Percentiles rank a stretch among this genome's conserved stretches.
Conservation (phyloP, 106 monocot species). For the Dendrobium catenatum region DNA sequence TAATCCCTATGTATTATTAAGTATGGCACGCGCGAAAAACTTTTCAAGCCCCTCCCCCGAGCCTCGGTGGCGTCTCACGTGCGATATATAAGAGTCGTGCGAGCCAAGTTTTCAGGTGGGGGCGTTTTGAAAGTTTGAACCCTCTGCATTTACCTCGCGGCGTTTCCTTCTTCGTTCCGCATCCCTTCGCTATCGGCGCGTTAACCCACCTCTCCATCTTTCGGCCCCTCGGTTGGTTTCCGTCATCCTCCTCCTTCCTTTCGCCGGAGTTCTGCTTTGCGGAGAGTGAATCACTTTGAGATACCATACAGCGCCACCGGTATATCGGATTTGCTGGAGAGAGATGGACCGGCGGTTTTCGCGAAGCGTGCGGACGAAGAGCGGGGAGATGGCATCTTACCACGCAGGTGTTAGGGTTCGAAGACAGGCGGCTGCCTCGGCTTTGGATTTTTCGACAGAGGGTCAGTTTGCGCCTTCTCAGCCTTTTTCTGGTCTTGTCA, state of each 20-base stretch:
- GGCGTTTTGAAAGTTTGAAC: conserved; percentile 11
- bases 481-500: neutral
- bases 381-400: neutral
- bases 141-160: neutral
- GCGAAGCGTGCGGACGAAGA: neutral
- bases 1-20: neutral
- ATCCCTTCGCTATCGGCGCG: neutral
- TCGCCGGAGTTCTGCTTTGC: neutral
- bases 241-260: neutral
- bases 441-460: neutral
- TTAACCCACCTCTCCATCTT: neutral
- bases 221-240: neutral
- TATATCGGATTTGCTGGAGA: neutral
- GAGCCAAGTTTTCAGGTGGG: neutral
- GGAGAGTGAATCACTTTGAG: neutral
- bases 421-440: neutral
- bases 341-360: neutral
- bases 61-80: neutral
- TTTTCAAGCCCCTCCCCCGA: too few relatives aligned
- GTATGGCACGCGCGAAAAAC: too few relatives aligned
- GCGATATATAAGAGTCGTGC: neutral
- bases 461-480: neutral
- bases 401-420: neutral
- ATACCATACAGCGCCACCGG: neutral
- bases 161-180: neutral